Percentiles rank a stretch among this genome's conserved stretches.
phyloP scores from a whole-genome alignment of 2,329 filamentous ascomycete species.

The Paraconiothyrium sp. region DNA sequence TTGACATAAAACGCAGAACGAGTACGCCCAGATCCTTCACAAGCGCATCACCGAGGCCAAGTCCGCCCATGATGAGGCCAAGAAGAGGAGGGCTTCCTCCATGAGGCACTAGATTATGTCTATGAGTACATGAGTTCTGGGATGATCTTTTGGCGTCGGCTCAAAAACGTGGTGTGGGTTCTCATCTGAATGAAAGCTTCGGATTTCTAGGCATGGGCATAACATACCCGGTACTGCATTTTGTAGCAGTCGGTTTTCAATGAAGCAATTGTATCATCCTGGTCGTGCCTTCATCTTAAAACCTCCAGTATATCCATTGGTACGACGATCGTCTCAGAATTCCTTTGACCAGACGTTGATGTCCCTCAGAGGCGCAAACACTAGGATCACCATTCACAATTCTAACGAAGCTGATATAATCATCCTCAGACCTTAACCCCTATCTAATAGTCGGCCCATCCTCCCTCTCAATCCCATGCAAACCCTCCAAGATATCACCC shows the following conservation, averaged over 20 bases:
- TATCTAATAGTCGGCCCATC: slow-evolving; percentile 53
- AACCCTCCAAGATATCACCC: slow-evolving; percentile 83
- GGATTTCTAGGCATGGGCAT: slow-evolving; percentile 47
- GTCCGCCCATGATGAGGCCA: slow-evolving; percentile 88
- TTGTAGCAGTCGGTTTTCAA: slow-evolving; percentile 45
- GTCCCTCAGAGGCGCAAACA: neutral
- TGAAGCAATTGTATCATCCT: slow-evolving; percentile 50
- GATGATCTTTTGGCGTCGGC: slow-evolving; percentile 50
- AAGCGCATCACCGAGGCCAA: slow-evolving; percentile 98
- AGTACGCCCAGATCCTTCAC: slow-evolving; percentile 95
- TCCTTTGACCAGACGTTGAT: neutral
- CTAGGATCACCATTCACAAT: too few species aligned
- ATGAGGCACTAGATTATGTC: slow-evolving; percentile 50
- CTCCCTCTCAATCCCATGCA: slow-evolving; percentile 82
- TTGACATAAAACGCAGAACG: slow-evolving; percentile 69
- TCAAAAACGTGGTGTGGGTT: slow-evolving; percentile 46
- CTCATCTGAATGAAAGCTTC: slow-evolving; percentile 45
- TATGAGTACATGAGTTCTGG: slow-evolving; percentile 46
- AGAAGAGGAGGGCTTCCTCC: slow-evolving; percentile 96
- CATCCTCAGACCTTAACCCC: neutral
- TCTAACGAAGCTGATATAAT: neutral
- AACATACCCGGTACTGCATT: slow-evolving; percentile 48
- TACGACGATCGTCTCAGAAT: neutral
- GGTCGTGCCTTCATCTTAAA: slow-evolving; percentile 18
- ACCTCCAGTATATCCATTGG: neutral